Conservation (phyloP, 805 yeast species). For the Candida oleophila region DNA sequence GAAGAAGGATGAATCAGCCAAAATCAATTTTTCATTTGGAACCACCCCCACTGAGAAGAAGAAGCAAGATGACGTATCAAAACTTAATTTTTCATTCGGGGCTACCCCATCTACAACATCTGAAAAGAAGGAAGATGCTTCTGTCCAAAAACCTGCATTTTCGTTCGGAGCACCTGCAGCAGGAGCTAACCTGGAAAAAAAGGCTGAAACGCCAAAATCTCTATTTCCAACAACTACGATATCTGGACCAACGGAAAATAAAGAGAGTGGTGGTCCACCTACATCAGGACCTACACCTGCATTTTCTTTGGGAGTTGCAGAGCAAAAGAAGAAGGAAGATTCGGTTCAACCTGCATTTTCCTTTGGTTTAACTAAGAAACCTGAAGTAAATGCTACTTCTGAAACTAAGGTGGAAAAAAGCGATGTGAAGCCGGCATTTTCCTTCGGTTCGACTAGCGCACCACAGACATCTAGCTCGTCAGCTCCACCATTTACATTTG, state of each 20-base stretch:
- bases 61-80: conserved; percentile 3
- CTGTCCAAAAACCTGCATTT: background rate
- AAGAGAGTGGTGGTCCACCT: no score
- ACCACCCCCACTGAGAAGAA: conserved; percentile 1
- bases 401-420: conserved; percentile 1
- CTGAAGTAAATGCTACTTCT: conserved; percentile 1
- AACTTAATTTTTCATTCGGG: conserved; percentile 12
- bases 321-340: conserved; percentile 1
- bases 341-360: conserved; percentile 10
- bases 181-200: conserved; percentile 1
- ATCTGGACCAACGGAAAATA: no score
- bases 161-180: conserved; percentile 4
- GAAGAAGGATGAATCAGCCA: background rate
- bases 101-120: background rate
- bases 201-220: background rate
- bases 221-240: no score
- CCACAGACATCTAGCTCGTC: conserved; percentile 7
- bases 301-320: background rate
- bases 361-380: conserved; percentile 8
- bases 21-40: conserved; percentile 5
- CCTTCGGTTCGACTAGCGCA: conserved; percentile 14
- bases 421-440: conserved; percentile 8
- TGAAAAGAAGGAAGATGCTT: conserved; percentile 4
- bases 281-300: no score
- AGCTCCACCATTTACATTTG: conserved; percentile 16